Evolutionary conservation across 208 protist genomes (phyloP).

Genomic region (Tetramitus jugosus): DNA sequence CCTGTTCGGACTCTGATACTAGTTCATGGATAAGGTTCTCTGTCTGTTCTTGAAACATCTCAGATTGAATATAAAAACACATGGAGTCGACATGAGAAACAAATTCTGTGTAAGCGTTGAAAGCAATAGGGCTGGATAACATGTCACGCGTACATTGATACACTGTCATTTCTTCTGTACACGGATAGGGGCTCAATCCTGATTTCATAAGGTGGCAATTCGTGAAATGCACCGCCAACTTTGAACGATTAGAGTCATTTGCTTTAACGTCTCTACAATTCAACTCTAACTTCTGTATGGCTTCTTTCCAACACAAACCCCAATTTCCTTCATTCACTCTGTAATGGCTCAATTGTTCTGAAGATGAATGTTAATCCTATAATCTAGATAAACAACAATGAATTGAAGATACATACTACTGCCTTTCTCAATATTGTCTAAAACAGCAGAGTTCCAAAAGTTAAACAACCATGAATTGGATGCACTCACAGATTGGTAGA

Average conservation of each 20-base stretch:
- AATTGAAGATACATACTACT: too few relatives aligned
- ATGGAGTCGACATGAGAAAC: constrained; percentile 1
- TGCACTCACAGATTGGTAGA: too few relatives aligned
- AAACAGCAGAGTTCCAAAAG: too few relatives aligned
- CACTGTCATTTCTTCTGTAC: background rate
- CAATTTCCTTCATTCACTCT: too few relatives aligned
- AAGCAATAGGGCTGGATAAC: constrained; percentile 5
- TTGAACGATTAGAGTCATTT: background rate
- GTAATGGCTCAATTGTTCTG: too few relatives aligned
- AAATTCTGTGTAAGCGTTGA: constrained; percentile 16
- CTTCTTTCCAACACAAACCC: constrained; percentile 1
- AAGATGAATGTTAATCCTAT: too few relatives aligned
- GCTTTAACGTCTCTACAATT: background rate
- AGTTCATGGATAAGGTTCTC: background rate
- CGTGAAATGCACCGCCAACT: background rate
- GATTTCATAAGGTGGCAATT: background rate
- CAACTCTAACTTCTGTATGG: background rate
- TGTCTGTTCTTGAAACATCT: background rate
- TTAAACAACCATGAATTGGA: too few relatives aligned
- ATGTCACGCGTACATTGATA: constrained; percentile 14
- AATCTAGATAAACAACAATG: too few relatives aligned
- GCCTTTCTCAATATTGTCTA: too few relatives aligned
- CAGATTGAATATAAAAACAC: background rate
- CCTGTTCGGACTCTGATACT: background rate
- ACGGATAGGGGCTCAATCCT: background rate